phyloP scores from a whole-genome alignment of 73 alveolate species.

The Blepharisma stoltei region DNA sequence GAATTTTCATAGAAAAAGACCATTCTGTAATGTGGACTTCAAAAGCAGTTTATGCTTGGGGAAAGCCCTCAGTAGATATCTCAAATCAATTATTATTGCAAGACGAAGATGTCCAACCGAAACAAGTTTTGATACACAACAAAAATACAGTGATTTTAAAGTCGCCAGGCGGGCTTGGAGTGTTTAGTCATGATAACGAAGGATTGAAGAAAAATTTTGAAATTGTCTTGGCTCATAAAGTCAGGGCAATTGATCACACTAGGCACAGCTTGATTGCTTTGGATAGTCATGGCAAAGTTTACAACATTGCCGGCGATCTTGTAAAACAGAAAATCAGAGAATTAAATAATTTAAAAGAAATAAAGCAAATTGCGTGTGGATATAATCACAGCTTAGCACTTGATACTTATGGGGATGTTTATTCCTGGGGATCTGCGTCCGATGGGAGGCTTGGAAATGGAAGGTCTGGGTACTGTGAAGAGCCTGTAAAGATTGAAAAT shows the following conservation, averaged over 20 bases:
- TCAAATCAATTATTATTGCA: too few species aligned
- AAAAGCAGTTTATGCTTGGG: not conserved
- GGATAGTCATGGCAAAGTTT: slow-evolving; percentile 13
- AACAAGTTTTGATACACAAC: not conserved
- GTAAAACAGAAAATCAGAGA: not conserved
- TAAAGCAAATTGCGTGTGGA: slow-evolving; percentile 18
- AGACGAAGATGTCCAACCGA: not conserved
- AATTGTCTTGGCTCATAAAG: not conserved
- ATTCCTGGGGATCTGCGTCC: slow-evolving; percentile 4
- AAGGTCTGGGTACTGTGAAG: not conserved
- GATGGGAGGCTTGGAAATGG: slow-evolving; percentile 24
- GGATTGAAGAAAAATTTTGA: not conserved
- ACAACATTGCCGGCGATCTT: not conserved
- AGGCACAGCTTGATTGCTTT: not conserved
- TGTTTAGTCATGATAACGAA: not conserved
- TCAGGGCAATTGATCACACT: not conserved
- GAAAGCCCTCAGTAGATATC: not conserved
- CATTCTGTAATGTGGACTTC: not conserved
- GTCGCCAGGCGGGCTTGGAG: not conserved
- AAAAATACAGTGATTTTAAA: not conserved
- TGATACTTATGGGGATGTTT: not conserved
- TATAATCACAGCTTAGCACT: slow-evolving; percentile 17
- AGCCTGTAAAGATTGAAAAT: not conserved
- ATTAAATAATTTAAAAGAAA: not conserved
- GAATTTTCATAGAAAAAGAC: not conserved